Percentiles rank a stretch among this genome's conserved stretches.
phyloP scores from a whole-genome alignment of 164 flowering plant species.

The Pachysandra terminalis region DNA sequence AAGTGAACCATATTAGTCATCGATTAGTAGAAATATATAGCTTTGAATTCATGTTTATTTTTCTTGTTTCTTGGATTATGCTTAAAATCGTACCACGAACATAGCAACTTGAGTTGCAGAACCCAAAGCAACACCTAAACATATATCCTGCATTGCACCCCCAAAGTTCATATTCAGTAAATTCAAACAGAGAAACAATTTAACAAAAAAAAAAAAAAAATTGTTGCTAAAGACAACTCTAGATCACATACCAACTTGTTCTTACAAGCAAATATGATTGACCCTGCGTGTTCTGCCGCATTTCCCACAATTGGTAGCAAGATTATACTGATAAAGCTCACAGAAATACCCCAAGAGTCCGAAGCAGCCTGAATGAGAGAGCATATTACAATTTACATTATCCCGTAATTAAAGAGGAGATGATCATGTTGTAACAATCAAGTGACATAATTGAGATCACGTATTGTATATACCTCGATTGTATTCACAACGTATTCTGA shows the following conservation, averaged over 20 bases:
- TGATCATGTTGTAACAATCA: not conserved
- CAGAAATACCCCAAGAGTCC: constrained; percentile 78
- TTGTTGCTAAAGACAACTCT: not conserved
- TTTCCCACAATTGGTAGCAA: constrained; percentile 93
- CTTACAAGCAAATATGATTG: constrained; percentile 83
- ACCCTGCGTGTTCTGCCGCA: constrained; percentile 96
- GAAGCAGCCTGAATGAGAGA: constrained; percentile 62
- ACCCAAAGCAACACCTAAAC: constrained; percentile 87
- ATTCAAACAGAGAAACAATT: not conserved
- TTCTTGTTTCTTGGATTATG: not conserved
- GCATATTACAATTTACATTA: too few species aligned
- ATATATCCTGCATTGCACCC: constrained; percentile 62
- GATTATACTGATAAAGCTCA: constrained; percentile 84
- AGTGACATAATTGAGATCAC: not conserved
- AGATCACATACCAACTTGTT: constrained; percentile 72
- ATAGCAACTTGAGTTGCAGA: constrained; percentile 89
- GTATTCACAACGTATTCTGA: constrained; percentile 85
- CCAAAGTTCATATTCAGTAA: not conserved
- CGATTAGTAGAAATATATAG: not conserved
- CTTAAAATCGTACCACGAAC: constrained; percentile 67
- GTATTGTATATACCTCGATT: constrained; percentile 60
- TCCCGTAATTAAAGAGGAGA: not conserved
- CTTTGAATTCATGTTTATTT: too few species aligned
- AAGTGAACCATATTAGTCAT: constrained; percentile 25
- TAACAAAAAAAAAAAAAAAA: not conserved